Evolutionary conservation across 2,329 filamentous ascomycete genomes (phyloP).

Genomic region (Pseudocercospora pini-densiflorae): DNA sequence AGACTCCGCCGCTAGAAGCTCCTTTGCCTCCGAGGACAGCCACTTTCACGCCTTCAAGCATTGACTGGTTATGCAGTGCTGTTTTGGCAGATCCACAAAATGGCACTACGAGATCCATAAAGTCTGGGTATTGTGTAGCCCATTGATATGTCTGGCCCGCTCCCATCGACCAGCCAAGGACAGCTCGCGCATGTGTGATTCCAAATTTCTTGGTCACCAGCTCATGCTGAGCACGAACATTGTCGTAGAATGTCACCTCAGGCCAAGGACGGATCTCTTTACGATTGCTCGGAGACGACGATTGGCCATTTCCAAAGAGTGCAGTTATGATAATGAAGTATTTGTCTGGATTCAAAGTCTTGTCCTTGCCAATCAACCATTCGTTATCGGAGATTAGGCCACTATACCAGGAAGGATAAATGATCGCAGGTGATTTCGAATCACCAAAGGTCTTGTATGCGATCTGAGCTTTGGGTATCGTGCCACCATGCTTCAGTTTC

Average conservation of each 20-base stretch:
- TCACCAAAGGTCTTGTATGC: slow-evolving; percentile 79
- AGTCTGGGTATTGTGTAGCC: slow-evolving; percentile 51
- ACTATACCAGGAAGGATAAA: slow-evolving; percentile 80
- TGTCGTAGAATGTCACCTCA: slow-evolving; percentile 68
- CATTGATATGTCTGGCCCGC: slow-evolving; percentile 61
- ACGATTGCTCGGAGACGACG: slow-evolving; percentile 67
- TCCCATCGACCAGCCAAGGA: slow-evolving; percentile 74
- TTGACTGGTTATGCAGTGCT: slow-evolving; percentile 69
- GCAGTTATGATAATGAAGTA: slow-evolving; percentile 73
- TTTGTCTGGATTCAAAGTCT: slow-evolving; percentile 65
- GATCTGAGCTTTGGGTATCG: slow-evolving; percentile 67
- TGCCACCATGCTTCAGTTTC: slow-evolving; percentile 66
- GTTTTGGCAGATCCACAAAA: slow-evolving; percentile 71
- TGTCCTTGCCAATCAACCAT: slow-evolving; percentile 72
- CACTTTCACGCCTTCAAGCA: slow-evolving; percentile 67
- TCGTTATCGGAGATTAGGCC: slow-evolving; percentile 72
- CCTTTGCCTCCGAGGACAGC: slow-evolving; percentile 64
- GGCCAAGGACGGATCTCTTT: slow-evolving; percentile 61
- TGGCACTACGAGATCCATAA: slow-evolving; percentile 67
- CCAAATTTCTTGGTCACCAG: slow-evolving; percentile 68
- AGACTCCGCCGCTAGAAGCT: slow-evolving; percentile 57
- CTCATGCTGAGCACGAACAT: slow-evolving; percentile 68
- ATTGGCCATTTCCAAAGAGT: slow-evolving; percentile 71
- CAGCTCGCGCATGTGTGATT: slow-evolving; percentile 63
- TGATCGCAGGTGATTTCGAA: slow-evolving; percentile 64